These are phyloP conservation scores for Teratosphaeria zuluensis DNA, from an alignment of 2,329 filamentous ascomycete species.

Conservation along the genomic window DNA sequence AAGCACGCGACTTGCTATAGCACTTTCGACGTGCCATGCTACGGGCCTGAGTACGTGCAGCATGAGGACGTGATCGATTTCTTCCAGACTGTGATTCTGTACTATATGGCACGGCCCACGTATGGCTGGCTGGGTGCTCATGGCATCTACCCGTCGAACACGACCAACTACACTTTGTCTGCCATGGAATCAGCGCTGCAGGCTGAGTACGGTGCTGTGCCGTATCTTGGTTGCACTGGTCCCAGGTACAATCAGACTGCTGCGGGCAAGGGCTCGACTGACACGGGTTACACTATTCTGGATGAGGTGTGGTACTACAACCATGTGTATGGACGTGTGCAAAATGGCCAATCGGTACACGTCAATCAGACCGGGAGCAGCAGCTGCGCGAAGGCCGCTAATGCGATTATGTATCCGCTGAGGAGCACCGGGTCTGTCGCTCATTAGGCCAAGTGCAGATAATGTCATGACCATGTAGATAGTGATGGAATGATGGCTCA, in stretches of 20 bases:
- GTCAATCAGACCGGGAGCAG: conserved; percentile 41
- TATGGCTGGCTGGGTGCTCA: conserved; percentile 49
- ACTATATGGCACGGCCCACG: conserved; percentile 50
- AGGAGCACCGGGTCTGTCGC: conserved; percentile 25
- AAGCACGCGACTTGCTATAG: conserved; percentile 51
- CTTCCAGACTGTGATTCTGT: conserved; percentile 51
- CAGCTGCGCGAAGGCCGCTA: conserved; percentile 46
- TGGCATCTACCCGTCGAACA: conserved; percentile 50
- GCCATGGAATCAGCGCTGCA: conserved; percentile 44
- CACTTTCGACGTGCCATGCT: conserved; percentile 57
- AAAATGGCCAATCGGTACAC: conserved; percentile 40
- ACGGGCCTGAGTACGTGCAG: conserved; percentile 46
- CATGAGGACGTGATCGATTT: conserved; percentile 55
- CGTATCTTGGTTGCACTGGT: conserved; percentile 54
- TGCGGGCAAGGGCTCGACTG: conserved; percentile 42
- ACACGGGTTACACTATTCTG: conserved; percentile 49
- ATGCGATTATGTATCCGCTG: conserved; percentile 48
- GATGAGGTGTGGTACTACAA: conserved; percentile 60
- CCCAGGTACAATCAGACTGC: conserved; percentile 51
- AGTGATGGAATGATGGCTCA: neutral
- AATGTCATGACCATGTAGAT: neutral
- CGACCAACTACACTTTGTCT: conserved; percentile 45
- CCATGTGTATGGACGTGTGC: conserved; percentile 49
- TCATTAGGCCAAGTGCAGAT: neutral
- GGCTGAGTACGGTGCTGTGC: conserved; percentile 43